Evolutionary conservation across 306 rosid genomes (phyloP), one percentile per base, ranked within the genome.

Genomic region (Carpinus fangiana): DNA sequence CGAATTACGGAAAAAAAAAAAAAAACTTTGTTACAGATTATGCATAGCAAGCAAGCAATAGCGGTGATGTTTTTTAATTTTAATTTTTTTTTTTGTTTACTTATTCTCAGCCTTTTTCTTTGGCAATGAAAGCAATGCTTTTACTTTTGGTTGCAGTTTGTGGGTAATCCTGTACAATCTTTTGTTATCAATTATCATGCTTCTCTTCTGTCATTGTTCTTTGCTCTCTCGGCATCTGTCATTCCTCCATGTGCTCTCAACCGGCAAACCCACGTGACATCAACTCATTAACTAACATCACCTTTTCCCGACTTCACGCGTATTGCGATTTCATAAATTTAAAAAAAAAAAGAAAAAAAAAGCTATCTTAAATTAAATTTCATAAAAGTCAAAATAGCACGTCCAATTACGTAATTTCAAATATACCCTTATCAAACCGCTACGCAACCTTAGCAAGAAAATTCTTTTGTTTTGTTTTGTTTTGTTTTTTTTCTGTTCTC

Each of bases 61-160:
- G 82, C 78, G 60, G 80, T 88, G 89, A 82, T 89, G 89, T 80
- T 80, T 80, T 73, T 55, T 79, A 74, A 8, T 54, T n/a, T 18
- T 79, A 79, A 75, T 82, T 84, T 82, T 80, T 79, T 50, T 7
- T 43, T 14, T 9, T 78, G n/a, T 36, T 80, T 70, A 28, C 54
- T 83, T 83, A 85, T 41, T 23, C 26, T 23, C 70, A 78, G 80
- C 81, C 60, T 73, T 67, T 67, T 75, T 59, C 81, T 77, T 73
- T 86, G 93, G 82, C 85, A 89, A 86, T 86, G 87, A 76, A 81
- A 80, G 89, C 81, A 72, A 86, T 85, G 79, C 82, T 60, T 53
- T 84, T 76, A 83, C 79, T 87, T 82, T 84, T 81, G 86, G 83
- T 78, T 56, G 87, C 80, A 86, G 81, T 79, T 79, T 78, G 82